Conservation (phyloP, 2,329 filamentous ascomycete genomes). For the Madurella mycetomatis region DNA sequence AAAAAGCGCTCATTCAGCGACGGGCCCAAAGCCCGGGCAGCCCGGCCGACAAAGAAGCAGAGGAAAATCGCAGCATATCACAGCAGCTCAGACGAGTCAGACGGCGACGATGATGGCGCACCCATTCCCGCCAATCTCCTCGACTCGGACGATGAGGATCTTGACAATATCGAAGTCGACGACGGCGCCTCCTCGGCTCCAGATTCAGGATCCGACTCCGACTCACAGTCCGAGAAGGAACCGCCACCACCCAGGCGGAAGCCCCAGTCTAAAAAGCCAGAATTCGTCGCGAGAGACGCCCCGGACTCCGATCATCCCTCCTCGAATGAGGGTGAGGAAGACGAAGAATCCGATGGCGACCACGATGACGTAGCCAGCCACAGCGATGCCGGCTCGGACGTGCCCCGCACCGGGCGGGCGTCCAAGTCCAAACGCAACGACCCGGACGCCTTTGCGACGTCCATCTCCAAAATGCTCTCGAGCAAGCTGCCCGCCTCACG, state of each 20-base stretch:
- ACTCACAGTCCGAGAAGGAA: conserved; percentile 29
- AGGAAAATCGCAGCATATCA: conserved; percentile 48
- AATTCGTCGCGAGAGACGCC: conserved; percentile 30
- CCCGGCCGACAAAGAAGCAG: conserved; percentile 48
- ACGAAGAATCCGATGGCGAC: conserved; percentile 30
- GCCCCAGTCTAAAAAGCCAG: conserved; percentile 18
- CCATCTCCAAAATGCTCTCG: conserved; percentile 85
- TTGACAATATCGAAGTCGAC: conserved; percentile 50
- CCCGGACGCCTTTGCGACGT: conserved; percentile 83
- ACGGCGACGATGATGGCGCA: conserved; percentile 40
- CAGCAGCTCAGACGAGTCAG: conserved; percentile 43
- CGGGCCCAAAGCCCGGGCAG: conserved; percentile 30
- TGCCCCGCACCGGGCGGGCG: not conserved
- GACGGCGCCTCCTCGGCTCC: conserved; percentile 40
- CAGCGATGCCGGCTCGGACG: conserved; percentile 29
- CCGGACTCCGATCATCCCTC: conserved; percentile 16
- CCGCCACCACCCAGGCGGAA: conserved; percentile 24
- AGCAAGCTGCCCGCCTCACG: conserved; percentile 81
- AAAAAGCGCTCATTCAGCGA: conserved; percentile 35
- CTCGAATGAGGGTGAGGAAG: conserved; percentile 35
- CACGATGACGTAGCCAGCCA: conserved; percentile 37
- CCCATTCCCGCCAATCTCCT: conserved; percentile 45
- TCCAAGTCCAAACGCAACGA: conserved; percentile 82
- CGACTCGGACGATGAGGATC: conserved; percentile 54
- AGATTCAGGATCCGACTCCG: conserved; percentile 34